Base-by-base conservation (phyloP, 1,139 yeast species). In the Taiozyma sp. region DNA sequence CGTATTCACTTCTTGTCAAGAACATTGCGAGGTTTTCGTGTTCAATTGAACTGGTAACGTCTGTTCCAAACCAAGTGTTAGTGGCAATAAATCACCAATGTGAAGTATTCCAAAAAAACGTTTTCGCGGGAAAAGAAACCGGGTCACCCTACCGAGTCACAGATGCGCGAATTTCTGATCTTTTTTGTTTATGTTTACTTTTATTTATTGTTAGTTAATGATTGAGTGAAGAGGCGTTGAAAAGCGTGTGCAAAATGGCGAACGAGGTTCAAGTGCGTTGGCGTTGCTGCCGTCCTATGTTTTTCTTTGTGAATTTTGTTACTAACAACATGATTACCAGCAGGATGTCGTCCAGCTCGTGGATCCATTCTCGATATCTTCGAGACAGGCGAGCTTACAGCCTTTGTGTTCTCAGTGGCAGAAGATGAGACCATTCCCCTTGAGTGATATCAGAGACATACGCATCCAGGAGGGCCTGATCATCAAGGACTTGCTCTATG, bases 1-100 rank as follows among this genome's bases (percentile, higher is more conserved):
- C 99, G 71, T 95, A 95, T 78, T 95, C 99, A 73, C 96, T 88
- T 85, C 99, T 85, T 28, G 99, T 95, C 63, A 95, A 81, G 74
- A 95, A 95, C 99, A 93, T 93, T 51, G 48, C 45, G 43, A 10
- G 8, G 14, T 8, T 8, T 22, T n/a, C n/a, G 41, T 19, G 41
- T 6, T 12, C 41, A 38, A 38, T 38, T 38, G 41, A 19, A 23
- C 41, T 38, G 24, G 14, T 38, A 5, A 14, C 4, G 23, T 38
- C 9, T 38, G 14, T 5, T 36, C 2, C 8, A 8, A 24, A 6
- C 8, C 7, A 1, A 19, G 4, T 38, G 24, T 38, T 38, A 38
- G 41, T 38, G 41, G 41, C 41, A 38, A 38, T 38, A 10, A 32
- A 32, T 30, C 34, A 32, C 10, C 36, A 32, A 32, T 32, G 36